Evolutionary conservation across 345 rosid species (phyloP).

Genomic region (Eucalyptus urophylla): DNA sequence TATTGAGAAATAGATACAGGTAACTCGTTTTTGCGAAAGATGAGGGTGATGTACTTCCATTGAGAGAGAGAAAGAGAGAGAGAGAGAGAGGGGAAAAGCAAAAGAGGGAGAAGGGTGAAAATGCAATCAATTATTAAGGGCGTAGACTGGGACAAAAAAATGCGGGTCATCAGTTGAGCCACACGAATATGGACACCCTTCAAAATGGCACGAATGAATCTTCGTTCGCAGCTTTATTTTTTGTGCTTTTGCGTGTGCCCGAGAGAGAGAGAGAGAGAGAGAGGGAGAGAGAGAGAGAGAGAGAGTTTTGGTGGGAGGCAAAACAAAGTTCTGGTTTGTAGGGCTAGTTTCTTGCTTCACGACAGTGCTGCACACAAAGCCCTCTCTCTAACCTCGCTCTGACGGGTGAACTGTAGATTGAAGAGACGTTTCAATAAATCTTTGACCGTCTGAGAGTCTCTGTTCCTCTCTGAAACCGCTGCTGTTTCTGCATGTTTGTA

Average conservation of each 20-base stretch:
- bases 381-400: not conserved
- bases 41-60: not conserved
- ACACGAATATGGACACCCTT: not conserved
- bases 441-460: slow-evolving; percentile 18
- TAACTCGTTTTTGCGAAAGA: not conserved
- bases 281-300: not conserved
- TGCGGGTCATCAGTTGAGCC: not conserved
- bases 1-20: not conserved
- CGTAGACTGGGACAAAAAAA: not conserved
- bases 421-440: slow-evolving; percentile 39
- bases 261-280: not conserved
- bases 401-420: slow-evolving; percentile 35
- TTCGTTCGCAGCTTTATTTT: slow-evolving; percentile 13
- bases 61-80: no score
- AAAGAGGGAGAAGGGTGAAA: not conserved
- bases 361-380: slow-evolving; percentile 9
- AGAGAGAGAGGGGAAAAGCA: not conserved
- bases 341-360: slow-evolving; percentile 1
- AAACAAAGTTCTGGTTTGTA: not conserved
- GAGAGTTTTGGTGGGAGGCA: slow-evolving; percentile 14
- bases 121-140: not conserved
- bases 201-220: not conserved
- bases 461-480: not conserved
- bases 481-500: not conserved
- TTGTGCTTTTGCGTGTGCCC: not conserved